phyloP scores from a whole-genome alignment of 768 basidiomycete genomes.

The Lactarius akahatsu region DNA sequence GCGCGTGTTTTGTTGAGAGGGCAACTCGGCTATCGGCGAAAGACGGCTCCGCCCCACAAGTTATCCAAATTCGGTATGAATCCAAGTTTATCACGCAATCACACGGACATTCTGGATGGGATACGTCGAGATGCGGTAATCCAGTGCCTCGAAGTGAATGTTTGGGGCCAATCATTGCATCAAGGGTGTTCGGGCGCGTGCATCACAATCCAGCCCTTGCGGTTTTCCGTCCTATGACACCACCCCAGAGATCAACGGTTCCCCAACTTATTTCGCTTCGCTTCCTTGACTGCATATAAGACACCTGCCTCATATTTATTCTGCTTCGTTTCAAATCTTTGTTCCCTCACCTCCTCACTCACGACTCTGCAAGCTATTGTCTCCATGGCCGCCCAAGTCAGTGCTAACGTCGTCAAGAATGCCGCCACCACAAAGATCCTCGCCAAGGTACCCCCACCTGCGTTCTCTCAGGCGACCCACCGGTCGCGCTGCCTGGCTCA shows the following conservation, averaged over 20 bases:
- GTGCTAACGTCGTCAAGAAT: constrained; percentile 18
- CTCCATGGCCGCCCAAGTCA: constrained; percentile 25
- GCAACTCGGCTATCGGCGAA: neutral
- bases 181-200: constrained; percentile 3
- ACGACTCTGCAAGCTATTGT: neutral
- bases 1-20: neutral
- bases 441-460: constrained; percentile 25
- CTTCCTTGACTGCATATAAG: constrained; percentile 14
- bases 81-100: constrained; percentile 11
- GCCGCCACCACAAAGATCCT: constrained; percentile 22
- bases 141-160: neutral
- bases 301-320: neutral
- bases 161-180: constrained; percentile 10
- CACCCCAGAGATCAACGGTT: constrained; percentile 11
- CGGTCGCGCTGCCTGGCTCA: constrained; percentile 60
- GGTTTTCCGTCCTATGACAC: constrained; percentile 21
- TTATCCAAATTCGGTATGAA: neutral
- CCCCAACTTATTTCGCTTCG: constrained; percentile 18
- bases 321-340: neutral
- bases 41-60: neutral
- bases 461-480: constrained; percentile 46
- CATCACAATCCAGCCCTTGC: neutral
- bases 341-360: neutral
- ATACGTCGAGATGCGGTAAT: neutral
- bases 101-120: neutral